Conservation (phyloP, 441 rosid species). For the Rhodomyrtus psidioides region DNA sequence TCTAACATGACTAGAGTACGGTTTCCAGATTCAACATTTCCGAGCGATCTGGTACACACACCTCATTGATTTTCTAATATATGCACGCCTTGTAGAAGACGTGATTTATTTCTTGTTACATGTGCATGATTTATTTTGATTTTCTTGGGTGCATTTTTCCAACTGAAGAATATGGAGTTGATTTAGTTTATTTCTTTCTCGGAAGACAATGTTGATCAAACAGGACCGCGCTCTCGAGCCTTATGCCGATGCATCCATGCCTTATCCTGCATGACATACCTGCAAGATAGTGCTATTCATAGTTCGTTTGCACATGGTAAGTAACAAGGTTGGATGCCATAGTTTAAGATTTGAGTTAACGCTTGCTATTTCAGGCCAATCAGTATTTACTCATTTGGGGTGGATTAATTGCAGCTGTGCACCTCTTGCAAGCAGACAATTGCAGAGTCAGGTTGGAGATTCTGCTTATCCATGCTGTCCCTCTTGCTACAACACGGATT, state of each 20-base stretch:
- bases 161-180: background rate
- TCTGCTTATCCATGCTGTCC: constrained; percentile 83
- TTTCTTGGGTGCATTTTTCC: background rate
- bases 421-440: constrained; percentile 36
- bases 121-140: background rate
- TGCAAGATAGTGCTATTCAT: background rate
- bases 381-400: background rate
- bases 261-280: background rate
- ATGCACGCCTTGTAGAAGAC: constrained; percentile 6
- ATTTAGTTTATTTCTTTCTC: background rate
- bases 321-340: background rate
- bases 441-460: constrained; percentile 71
- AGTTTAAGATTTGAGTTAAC: background rate
- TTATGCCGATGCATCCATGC: background rate
- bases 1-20: constrained; percentile 7
- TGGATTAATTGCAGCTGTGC: background rate
- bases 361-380: background rate
- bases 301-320: background rate
- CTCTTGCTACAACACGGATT: constrained; percentile 61
- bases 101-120: background rate
- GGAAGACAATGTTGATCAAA: background rate
- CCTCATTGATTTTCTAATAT: constrained; percentile 42
- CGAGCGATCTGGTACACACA: constrained; percentile 57
- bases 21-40: constrained; percentile 56
- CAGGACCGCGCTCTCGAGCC: background rate